phyloP scores from a whole-genome alignment of 164 flowering plant genomes.

The Aristolochia contorta region DNA sequence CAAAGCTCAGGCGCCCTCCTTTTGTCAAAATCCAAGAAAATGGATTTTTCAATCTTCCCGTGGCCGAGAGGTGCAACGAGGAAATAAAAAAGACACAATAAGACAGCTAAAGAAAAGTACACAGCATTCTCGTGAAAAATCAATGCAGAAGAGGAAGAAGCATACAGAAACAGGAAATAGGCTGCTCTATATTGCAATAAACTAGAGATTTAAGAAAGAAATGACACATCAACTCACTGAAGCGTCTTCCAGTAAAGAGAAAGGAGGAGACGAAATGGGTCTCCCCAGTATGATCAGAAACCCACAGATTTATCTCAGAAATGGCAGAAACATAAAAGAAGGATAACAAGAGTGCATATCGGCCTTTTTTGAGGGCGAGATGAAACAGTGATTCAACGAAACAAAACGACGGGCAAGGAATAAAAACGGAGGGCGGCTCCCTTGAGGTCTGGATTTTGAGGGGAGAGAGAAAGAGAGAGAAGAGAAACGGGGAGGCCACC shows the following conservation, averaged over 20 bases:
- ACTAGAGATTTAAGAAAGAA: background rate
- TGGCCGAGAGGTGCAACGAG: background rate
- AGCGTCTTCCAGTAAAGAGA: background rate
- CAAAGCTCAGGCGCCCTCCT: background rate
- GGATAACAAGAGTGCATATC: background rate
- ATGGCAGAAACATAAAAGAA: slow-evolving; percentile 1
- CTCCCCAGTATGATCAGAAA: slow-evolving; percentile 3
- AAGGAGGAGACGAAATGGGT: background rate
- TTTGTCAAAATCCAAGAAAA: background rate
- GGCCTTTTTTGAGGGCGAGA: background rate
- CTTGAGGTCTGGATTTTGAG: background rate
- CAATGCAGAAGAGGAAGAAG: background rate
- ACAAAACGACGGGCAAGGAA: slow-evolving; percentile 7
- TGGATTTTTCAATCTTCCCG: background rate
- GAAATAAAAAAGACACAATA: background rate
- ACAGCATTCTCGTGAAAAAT: background rate
- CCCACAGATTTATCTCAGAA: background rate
- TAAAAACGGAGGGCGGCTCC: slow-evolving; percentile 5
- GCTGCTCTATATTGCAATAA: background rate
- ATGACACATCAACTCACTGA: background rate
- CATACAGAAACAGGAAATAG: background rate
- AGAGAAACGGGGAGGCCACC: background rate
- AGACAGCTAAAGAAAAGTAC: background rate
- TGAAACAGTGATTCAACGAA: slow-evolving; percentile 2
- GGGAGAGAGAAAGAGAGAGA: background rate